These are phyloP conservation scores for Sporothrix luriei DNA, from an alignment of 2,329 filamentous ascomycete genomes.

Conservation along the genomic window DNA sequence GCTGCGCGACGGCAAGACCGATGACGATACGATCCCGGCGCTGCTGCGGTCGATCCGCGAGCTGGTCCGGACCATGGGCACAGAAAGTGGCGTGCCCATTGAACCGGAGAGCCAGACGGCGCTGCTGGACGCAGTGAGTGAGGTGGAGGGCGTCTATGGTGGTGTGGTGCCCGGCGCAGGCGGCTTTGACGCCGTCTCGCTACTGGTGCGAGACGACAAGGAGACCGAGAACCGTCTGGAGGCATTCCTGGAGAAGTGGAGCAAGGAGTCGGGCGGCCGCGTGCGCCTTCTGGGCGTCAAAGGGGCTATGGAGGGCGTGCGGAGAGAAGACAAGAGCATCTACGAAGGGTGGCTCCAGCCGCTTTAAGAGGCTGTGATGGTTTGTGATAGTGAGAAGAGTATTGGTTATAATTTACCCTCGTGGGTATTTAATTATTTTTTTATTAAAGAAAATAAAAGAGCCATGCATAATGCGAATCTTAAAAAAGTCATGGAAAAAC, in stretches of 20 bases:
- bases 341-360: conserved; percentile 42
- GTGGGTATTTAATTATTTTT: background rate
- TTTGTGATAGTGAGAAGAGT: background rate
- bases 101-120: conserved; percentile 85
- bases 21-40: conserved; percentile 27
- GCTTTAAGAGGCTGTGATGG: background rate
- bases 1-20: conserved; percentile 53
- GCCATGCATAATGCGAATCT: background rate
- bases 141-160: conserved; percentile 79
- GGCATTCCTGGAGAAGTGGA: conserved; percentile 68
- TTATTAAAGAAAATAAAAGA: background rate
- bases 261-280: conserved; percentile 57
- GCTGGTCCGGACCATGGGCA: conserved; percentile 76
- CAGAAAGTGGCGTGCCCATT: conserved; percentile 75
- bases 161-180: conserved; percentile 94
- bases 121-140: conserved; percentile 76
- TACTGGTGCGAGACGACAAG: conserved; percentile 74
- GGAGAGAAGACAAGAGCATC: conserved; percentile 49
- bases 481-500: background rate
- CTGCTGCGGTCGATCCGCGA: conserved; percentile 58
- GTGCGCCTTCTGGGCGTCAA: conserved; percentile 70
- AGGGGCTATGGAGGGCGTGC: conserved; percentile 71
- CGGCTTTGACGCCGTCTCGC: conserved; percentile 84
- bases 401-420: background rate
- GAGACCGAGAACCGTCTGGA: conserved; percentile 63